Conservation (phyloP, 2,329 filamentous ascomycete species). For the Trichocomaceae sp. region DNA sequence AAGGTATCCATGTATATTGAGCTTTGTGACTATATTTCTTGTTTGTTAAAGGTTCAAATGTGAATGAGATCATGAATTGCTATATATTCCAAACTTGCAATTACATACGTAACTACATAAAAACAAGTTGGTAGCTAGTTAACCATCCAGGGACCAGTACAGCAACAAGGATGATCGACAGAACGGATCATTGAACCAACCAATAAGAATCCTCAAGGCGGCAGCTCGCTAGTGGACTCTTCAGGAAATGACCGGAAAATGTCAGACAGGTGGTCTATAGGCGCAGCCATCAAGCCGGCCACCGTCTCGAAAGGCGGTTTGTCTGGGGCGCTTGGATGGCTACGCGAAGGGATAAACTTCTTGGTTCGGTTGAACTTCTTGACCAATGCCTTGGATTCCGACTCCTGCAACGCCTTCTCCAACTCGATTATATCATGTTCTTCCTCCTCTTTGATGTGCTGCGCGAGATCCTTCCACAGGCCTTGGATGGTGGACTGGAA, state of each 20-base stretch:
- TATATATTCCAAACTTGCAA: no score
- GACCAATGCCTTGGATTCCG: conserved; percentile 34
- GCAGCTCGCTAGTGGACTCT: conserved; percentile 6
- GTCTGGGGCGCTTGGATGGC: conserved; percentile 47
- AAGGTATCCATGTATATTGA: no score
- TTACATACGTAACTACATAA: no score
- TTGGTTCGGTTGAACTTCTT: conserved; percentile 48
- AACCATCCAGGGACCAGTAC: no score
- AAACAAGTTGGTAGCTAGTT: no score
- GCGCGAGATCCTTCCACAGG: conserved; percentile 39
- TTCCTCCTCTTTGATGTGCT: conserved; percentile 50
- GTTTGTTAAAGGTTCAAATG: no score
- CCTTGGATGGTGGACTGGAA: conserved; percentile 41
- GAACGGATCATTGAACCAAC: no score
- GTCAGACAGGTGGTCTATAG: conserved; percentile 51
- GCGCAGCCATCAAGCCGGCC: conserved; percentile 49
- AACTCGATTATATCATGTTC: conserved; percentile 44
- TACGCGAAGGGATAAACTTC: conserved; percentile 47
- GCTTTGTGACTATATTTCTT: no score
- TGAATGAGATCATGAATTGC: no score
- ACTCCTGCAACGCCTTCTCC: conserved; percentile 35
- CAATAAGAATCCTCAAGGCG: neutral
- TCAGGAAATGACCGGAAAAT: conserved; percentile 51
- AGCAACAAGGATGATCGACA: no score
- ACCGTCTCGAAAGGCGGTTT: conserved; percentile 52